These are phyloP conservation scores for Lepraria neglecta DNA, from an alignment of 495 filamentous ascomycete genomes.

Conservation along the genomic window DNA sequence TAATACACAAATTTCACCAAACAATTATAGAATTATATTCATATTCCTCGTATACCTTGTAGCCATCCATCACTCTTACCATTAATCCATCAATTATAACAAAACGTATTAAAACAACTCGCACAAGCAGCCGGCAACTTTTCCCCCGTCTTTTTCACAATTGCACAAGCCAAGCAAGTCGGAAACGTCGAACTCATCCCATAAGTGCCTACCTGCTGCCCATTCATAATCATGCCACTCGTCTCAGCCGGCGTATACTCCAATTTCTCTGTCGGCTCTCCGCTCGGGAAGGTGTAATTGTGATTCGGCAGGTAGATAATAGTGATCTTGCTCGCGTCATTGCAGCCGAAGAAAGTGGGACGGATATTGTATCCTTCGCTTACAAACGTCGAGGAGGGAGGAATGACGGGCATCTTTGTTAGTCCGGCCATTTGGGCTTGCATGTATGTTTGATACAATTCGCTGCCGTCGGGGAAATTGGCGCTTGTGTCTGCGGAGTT, in stretches of 20 bases:
- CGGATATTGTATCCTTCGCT: constrained; percentile 36
- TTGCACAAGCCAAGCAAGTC: constrained; percentile 40
- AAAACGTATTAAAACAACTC: constrained; percentile 39
- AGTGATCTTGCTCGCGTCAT: constrained; percentile 30
- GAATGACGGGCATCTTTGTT: constrained; percentile 40
- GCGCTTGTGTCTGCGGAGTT: constrained; percentile 38
- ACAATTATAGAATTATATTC: too few species aligned
- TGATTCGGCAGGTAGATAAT: constrained; percentile 43
- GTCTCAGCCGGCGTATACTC: constrained; percentile 35
- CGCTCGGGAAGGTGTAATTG: constrained; percentile 33
- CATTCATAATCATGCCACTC: constrained; percentile 39
- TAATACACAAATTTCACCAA: too few species aligned
- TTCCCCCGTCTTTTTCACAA: constrained; percentile 35
- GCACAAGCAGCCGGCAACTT: constrained; percentile 32
- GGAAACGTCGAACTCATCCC: constrained; percentile 29
- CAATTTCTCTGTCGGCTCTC: constrained; percentile 32
- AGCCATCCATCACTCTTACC: not conserved
- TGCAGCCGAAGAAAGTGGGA: constrained; percentile 44
- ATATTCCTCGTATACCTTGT: too few species aligned
- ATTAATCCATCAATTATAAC: constrained; percentile 16
- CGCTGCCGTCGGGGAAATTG: constrained; percentile 41
- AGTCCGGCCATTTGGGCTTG: constrained; percentile 31
- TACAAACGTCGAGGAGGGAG: constrained; percentile 33
- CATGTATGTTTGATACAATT: constrained; percentile 37
- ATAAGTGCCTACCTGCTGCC: constrained; percentile 34